These are phyloP conservation scores for Cordia subcordata DNA, from an alignment of 257 asterid species.

Conservation along the genomic window DNA sequence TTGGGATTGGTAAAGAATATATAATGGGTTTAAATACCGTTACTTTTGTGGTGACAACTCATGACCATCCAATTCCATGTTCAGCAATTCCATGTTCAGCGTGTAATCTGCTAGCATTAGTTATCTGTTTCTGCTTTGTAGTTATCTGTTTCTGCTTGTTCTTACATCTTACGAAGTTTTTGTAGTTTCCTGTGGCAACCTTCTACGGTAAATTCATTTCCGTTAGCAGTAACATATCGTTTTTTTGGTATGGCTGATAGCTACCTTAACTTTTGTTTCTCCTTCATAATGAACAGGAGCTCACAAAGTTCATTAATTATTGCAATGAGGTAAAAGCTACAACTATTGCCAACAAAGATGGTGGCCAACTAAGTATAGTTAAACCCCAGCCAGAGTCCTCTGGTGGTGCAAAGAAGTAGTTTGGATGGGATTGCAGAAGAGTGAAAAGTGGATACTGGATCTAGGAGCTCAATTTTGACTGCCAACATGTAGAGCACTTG, in stretches of 20 bases:
- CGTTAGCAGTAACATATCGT: neutral
- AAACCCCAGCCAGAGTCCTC: conserved; percentile 44
- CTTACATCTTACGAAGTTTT: neutral
- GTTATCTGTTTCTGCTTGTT: too few species aligned
- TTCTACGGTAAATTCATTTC: neutral
- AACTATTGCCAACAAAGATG: conserved; percentile 78
- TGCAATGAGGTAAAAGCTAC: conserved; percentile 62
- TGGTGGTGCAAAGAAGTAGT: conserved; percentile 47
- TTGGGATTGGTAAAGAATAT: too few species aligned
- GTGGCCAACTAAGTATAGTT: conserved; percentile 76
- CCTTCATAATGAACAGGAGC: conserved; percentile 19
- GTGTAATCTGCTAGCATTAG: too few species aligned
- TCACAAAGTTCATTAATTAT: conserved; percentile 44
- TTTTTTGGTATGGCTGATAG: conserved; percentile 2
- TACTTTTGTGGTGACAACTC: too few species aligned
- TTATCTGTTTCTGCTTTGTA: too few species aligned
- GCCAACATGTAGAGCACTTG: neutral
- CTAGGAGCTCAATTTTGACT: conserved; percentile 5
- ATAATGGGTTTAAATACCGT: too few species aligned
- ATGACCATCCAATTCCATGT: too few species aligned
- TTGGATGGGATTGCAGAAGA: neutral
- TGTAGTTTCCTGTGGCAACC: too few species aligned
- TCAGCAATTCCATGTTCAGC: too few species aligned
- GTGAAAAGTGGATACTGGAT: neutral
- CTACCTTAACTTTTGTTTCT: neutral